Evolutionary conservation across 768 basidiomycete species (phyloP).

Genomic region (Kwoniella bestiolae): DNA sequence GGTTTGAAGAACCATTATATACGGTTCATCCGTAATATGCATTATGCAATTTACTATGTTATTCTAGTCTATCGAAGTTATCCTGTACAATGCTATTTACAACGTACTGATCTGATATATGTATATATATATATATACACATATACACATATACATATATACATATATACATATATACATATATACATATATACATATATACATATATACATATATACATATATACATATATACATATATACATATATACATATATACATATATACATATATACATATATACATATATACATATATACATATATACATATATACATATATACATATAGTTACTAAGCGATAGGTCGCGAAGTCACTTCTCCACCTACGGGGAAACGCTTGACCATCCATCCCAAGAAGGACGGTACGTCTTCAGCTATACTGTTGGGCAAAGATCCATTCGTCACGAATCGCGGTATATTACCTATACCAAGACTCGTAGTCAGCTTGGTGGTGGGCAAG

Average conservation of each 20-base stretch:
- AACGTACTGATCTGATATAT: background rate
- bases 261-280: background rate
- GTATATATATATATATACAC: background rate
- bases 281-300: background rate
- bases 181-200: background rate
- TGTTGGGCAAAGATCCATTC: constrained; percentile 47
- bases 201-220: background rate
- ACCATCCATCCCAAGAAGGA: constrained; percentile 53
- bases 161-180: background rate
- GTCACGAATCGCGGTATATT: constrained; percentile 54
- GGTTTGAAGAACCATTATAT: background rate
- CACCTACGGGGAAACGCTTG: constrained; percentile 32
- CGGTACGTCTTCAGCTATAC: constrained; percentile 56
- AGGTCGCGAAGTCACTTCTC: constrained; percentile 12
- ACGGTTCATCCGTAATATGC: background rate
- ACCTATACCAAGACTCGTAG: constrained; percentile 19
- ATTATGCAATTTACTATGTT: background rate
- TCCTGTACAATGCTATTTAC: background rate
- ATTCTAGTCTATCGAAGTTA: background rate
- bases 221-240: background rate
- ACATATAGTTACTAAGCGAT: background rate
- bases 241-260: background rate
- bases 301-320: background rate
- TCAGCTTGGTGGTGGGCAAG: no score
- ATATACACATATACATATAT: background rate